Conservation (phyloP, 2,329 filamentous ascomycete species). For the Ophiognomonia clavigignenti-juglandacearum region DNA sequence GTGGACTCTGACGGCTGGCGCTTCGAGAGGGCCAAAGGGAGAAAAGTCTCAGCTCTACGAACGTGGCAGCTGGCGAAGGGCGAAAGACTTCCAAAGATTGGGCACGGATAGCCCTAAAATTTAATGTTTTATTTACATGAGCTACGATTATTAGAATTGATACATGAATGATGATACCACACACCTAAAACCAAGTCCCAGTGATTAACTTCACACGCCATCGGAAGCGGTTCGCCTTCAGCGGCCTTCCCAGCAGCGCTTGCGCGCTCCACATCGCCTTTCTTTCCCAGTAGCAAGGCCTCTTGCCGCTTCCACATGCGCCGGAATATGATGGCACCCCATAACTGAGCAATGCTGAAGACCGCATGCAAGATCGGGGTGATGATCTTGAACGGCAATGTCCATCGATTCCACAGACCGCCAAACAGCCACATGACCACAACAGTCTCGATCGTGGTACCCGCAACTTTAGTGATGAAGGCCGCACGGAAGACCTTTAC, state of each 20-base stretch:
- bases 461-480: not conserved
- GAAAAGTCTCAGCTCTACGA: too few relatives aligned
- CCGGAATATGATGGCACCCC: slow-evolving; percentile 5
- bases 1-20: too few relatives aligned
- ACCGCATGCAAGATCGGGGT: slow-evolving; percentile 5
- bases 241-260: too few relatives aligned
- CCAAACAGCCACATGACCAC: slow-evolving; percentile 8
- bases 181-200: too few relatives aligned
- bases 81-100: too few relatives aligned
- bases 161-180: too few relatives aligned
- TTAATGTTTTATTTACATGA: too few relatives aligned
- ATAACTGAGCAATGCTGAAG: slow-evolving; percentile 6
- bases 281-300: not conserved
- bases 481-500: slow-evolving; percentile 1
- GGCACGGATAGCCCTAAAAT: not conserved
- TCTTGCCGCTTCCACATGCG: slow-evolving; percentile 2
- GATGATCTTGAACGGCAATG: slow-evolving; percentile 5
- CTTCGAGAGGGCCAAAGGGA: too few relatives aligned
- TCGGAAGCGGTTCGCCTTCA: too few relatives aligned
- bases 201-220: too few relatives aligned
- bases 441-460: slow-evolving; percentile 3
- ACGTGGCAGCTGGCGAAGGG: too few relatives aligned
- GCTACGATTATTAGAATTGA: too few relatives aligned
- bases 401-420: slow-evolving; percentile 4
- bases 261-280: not conserved